These are phyloP conservation scores for Mycena galopus DNA, from an alignment of 768 basidiomycete genomes.

Conservation along the genomic window DNA sequence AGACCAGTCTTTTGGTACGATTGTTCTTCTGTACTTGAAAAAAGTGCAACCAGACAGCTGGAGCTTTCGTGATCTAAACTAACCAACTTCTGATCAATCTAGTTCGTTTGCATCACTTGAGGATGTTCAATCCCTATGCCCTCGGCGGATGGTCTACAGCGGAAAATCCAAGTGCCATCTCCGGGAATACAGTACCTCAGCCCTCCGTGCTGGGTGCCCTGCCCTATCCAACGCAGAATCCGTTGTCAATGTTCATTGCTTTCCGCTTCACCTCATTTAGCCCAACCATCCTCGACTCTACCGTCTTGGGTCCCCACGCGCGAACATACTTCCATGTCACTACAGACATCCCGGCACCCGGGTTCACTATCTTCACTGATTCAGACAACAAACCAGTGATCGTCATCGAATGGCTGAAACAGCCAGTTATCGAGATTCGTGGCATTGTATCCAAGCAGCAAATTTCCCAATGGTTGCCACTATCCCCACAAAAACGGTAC, in stretches of 20 bases:
- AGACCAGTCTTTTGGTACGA: no score
- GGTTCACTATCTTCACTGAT: neutral
- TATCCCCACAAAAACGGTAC: neutral
- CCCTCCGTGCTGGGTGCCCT: neutral
- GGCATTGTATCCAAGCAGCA: neutral
- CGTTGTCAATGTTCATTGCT: neutral
- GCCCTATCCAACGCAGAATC: neutral
- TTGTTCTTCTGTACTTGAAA: no score
- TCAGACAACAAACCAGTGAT: neutral
- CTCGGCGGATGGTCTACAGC: neutral
- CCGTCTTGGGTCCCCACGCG: neutral
- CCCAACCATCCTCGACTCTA: neutral
- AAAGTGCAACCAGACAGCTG: no score
- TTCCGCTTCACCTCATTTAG: conserved; percentile 6
- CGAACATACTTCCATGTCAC: neutral
- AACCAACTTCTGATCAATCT: neutral
- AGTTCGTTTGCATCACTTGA: neutral
- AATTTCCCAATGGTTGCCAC: neutral
- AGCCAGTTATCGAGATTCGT: neutral
- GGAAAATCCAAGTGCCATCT: neutral
- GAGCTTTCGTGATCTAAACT: no score
- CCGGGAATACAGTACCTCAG: neutral
- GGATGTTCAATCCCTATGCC: conserved; percentile 1
- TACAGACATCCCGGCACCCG: neutral
- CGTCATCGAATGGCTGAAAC: neutral